phyloP scores from a whole-genome alignment of 768 basidiomycete species.

The Suillus brevipes region DNA sequence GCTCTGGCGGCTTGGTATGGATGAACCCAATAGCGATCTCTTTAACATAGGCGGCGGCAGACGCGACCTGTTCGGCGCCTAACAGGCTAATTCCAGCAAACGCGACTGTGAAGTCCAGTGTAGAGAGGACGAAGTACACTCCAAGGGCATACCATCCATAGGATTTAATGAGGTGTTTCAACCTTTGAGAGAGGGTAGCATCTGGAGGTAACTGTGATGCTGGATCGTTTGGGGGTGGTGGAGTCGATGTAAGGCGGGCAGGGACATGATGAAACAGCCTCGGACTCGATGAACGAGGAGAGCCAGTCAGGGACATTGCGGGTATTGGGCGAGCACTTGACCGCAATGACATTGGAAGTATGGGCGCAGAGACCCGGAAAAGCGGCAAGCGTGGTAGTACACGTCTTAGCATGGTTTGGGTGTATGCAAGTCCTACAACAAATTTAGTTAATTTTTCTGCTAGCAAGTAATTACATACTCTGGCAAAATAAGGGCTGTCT shows the following conservation, averaged over 20 bases:
- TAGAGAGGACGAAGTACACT: conserved; percentile 74
- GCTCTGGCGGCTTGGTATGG: conserved; percentile 57
- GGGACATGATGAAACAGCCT: conserved; percentile 53
- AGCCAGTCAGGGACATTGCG: conserved; percentile 29
- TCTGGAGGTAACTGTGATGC: conserved; percentile 41
- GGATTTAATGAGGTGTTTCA: conserved; percentile 82
- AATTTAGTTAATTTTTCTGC: neutral
- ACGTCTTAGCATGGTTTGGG: conserved; percentile 36
- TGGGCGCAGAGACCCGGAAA: conserved; percentile 45
- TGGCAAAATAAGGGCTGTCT: neutral
- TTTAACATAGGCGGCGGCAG: conserved; percentile 60
- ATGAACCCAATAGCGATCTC: conserved; percentile 45
- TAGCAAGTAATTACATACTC: neutral
- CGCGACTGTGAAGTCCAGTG: conserved; percentile 80
- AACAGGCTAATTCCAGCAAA: conserved; percentile 84
- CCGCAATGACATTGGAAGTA: conserved; percentile 50
- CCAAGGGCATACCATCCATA: conserved; percentile 97
- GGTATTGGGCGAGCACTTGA: conserved; percentile 32
- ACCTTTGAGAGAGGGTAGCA: conserved; percentile 62
- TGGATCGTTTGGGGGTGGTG: conserved; percentile 17
- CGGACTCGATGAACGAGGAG: conserved; percentile 33
- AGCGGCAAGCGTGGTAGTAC: conserved; percentile 47
- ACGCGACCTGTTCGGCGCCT: conserved; percentile 87
- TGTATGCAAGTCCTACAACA: neutral
- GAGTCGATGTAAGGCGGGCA: conserved; percentile 43